Percentiles rank a stretch among this genome's conserved stretches.
These are phyloP conservation scores for Beta lomatogona DNA, from an alignment of 179 eudicot species.

Conservation along the genomic window DNA sequence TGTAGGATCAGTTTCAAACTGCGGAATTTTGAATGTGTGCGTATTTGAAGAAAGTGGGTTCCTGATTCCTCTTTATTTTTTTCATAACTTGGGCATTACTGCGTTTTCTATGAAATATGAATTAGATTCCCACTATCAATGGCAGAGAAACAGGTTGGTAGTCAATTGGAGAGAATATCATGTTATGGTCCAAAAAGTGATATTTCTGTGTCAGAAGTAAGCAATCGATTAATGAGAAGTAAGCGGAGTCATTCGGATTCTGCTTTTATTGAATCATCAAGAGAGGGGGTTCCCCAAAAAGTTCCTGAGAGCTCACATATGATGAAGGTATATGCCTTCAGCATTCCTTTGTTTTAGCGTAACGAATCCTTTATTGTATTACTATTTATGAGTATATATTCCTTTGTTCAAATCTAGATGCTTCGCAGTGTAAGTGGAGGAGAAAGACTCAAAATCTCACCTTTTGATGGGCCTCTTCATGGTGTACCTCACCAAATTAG, in stretches of 20 bases:
- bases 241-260: slow-evolving; percentile 66
- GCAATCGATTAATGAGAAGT: slow-evolving; percentile 46
- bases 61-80: neutral
- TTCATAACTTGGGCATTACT: slow-evolving; percentile 11
- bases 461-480: slow-evolving; percentile 47
- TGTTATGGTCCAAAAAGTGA: slow-evolving; percentile 56
- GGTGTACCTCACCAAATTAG: slow-evolving; percentile 46
- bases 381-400: neutral
- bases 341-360: neutral
- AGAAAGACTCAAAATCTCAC: slow-evolving; percentile 47
- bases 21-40: slow-evolving; percentile 3
- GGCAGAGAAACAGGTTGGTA: slow-evolving; percentile 55
- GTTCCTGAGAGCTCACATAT: slow-evolving; percentile 53
- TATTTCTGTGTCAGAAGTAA: slow-evolving; percentile 47
- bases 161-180: slow-evolving; percentile 59
- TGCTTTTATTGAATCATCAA: slow-evolving; percentile 47
- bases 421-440: slow-evolving; percentile 53
- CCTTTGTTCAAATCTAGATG: slow-evolving; percentile 41
- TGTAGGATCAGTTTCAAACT: neutral
- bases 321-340: slow-evolving; percentile 46
- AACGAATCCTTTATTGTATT: neutral
- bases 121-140: slow-evolving; percentile 33
- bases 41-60: slow-evolving; percentile 1
- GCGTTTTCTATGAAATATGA: slow-evolving; percentile 19
- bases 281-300: slow-evolving; percentile 47